phyloP scores from a whole-genome alignment of 2,329 filamentous ascomycete genomes.

The Colletotrichum salicis region DNA sequence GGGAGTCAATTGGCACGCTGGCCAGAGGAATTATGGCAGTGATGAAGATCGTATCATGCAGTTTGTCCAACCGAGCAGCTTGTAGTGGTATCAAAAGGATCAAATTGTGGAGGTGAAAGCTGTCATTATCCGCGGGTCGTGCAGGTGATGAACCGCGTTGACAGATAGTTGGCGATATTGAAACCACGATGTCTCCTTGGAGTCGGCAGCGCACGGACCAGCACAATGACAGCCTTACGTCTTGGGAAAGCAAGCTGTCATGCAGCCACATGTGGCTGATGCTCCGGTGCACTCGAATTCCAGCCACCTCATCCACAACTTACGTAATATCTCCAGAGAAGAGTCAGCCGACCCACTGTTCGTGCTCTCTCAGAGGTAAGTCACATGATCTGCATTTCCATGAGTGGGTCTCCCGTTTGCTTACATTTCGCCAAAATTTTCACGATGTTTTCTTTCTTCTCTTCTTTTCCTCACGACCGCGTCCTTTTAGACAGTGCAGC shows the following conservation, averaged over 20 bases:
- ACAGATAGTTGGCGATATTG: conserved; percentile 31
- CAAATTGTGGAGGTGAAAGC: neutral
- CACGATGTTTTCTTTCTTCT: conserved; percentile 46
- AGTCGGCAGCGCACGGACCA: conserved; percentile 29
- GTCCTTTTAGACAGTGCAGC: conserved; percentile 88
- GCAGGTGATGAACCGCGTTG: conserved; percentile 10
- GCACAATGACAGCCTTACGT: conserved; percentile 21
- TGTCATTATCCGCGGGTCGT: conserved; percentile 26
- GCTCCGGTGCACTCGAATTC: too few relatives aligned
- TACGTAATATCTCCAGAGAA: too few relatives aligned
- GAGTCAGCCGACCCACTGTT: too few relatives aligned
- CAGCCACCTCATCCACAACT: neutral
- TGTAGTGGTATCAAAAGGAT: neutral
- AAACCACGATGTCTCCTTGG: conserved; percentile 37
- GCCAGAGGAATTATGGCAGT: conserved; percentile 38
- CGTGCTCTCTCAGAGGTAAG: neutral
- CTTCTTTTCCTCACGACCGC: conserved; percentile 65
- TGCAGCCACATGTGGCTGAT: neutral
- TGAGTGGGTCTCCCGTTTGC: conserved; percentile 4
- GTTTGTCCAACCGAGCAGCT: conserved; percentile 11
- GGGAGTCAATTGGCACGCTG: conserved; percentile 42
- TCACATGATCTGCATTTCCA: conserved; percentile 26
- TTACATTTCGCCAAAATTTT: conserved; percentile 36
- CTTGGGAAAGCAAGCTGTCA: neutral
- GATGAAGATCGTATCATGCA: conserved; percentile 22